A percentile compares a stretch with the other conserved stretches of the same genome.
phyloP scores from a whole-genome alignment of 2,329 filamentous ascomycete species.

The Pseudogymnoascus sp. region DNA sequence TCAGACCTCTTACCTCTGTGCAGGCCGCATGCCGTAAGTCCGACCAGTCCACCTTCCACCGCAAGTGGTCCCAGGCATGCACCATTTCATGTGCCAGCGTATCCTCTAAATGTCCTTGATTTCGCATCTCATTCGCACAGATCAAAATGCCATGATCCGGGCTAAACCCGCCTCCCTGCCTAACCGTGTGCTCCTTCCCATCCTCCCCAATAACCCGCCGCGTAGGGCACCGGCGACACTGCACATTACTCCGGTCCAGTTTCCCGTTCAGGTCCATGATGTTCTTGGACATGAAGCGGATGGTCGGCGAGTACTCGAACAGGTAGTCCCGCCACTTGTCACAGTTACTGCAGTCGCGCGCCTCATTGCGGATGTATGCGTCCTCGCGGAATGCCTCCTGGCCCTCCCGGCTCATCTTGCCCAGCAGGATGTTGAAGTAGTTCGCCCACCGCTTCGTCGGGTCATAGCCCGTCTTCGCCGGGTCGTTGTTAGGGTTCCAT shows the following conservation, averaged over 20 bases:
- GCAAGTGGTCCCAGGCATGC: slow-evolving; percentile 86
- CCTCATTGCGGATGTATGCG: slow-evolving; percentile 67
- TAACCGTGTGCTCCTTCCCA: slow-evolving; percentile 39
- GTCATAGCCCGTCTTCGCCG: slow-evolving; percentile 54
- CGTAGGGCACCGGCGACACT: slow-evolving; percentile 68
- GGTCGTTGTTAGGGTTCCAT: slow-evolving; percentile 40
- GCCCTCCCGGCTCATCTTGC: slow-evolving; percentile 60
- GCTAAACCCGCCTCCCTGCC: slow-evolving; percentile 72
- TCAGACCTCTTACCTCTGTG: slow-evolving; percentile 59
- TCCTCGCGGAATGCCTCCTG: slow-evolving; percentile 68
- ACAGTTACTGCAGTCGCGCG: slow-evolving; percentile 69
- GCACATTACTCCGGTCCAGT: slow-evolving; percentile 65
- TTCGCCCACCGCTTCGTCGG: slow-evolving; percentile 62
- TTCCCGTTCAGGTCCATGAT: slow-evolving; percentile 70
- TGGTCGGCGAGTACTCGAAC: slow-evolving; percentile 72
- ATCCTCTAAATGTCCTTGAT: slow-evolving; percentile 78
- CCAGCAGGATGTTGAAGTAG: slow-evolving; percentile 74
- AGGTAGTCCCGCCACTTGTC: slow-evolving; percentile 77
- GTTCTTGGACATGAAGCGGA: slow-evolving; percentile 79
- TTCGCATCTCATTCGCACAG: slow-evolving; percentile 83
- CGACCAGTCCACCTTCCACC: slow-evolving; percentile 82
- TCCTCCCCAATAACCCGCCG: slow-evolving; percentile 36
- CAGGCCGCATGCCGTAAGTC: slow-evolving; percentile 84
- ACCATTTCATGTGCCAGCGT: slow-evolving; percentile 96
- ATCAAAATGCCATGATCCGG: slow-evolving; percentile 80